Evolutionary conservation across 202 grass and related monocot genomes (phyloP).

Genomic region (Saccharum hybrid): DNA sequence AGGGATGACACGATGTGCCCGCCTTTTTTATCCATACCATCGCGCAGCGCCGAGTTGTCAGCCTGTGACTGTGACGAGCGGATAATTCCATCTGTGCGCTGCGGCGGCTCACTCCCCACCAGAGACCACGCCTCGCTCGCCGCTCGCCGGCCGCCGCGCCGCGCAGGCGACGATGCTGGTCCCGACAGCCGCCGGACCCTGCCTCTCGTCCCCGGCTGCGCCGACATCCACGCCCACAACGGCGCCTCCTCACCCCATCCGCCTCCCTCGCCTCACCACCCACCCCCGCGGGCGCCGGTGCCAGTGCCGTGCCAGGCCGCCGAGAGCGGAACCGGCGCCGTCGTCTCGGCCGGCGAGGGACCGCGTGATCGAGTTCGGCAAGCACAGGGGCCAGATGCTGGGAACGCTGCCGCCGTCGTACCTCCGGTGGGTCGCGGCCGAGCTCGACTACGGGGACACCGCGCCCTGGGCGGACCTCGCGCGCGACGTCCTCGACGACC

Average conservation of each 20-base stretch:
- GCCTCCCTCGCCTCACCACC: not conserved
- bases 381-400: slow-evolving; percentile 72
- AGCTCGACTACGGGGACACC: slow-evolving; percentile 62
- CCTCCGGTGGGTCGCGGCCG: slow-evolving; percentile 65
- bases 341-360: slow-evolving; percentile 55
- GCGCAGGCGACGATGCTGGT: slow-evolving; percentile 21
- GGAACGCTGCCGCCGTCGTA: slow-evolving; percentile 80
- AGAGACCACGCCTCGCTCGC: not conserved
- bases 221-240: not conserved
- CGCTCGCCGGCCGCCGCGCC: slow-evolving; percentile 3
- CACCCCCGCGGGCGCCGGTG: not conserved
- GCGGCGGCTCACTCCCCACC: slow-evolving; percentile 4
- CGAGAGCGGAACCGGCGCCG: not conserved
- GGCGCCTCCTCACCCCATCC: not conserved
- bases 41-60: no score
- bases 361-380: slow-evolving; percentile 67
- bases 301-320: not conserved
- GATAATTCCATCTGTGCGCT: slow-evolving; percentile 30
- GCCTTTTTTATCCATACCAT: not conserved
- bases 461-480: slow-evolving; percentile 58
- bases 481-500: slow-evolving; percentile 66
- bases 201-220: not conserved
- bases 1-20: not conserved
- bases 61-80: not conserved
- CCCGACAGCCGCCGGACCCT: slow-evolving; percentile 2